These are phyloP conservation scores for Ophiostoma montium DNA, from an alignment of 2,329 filamentous ascomycete genomes.

Conservation along the genomic window DNA sequence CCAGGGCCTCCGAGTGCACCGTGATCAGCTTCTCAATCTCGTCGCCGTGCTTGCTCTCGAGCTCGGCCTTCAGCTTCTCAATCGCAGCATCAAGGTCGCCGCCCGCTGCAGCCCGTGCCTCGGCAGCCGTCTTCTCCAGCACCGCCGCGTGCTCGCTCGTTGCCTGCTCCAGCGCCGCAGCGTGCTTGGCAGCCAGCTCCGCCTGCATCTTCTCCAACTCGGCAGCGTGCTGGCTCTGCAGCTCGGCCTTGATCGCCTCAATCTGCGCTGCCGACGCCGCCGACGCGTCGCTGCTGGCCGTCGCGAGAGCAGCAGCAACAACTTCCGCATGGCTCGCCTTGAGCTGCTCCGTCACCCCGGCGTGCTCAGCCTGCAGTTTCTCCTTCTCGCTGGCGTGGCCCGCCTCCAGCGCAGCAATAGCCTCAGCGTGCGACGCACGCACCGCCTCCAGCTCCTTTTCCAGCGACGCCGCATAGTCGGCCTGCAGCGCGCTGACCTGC, in stretches of 20 bases:
- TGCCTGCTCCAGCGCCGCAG: conserved; percentile 16
- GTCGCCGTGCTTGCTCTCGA: conserved; percentile 20
- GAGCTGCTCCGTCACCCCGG: conserved; percentile 24
- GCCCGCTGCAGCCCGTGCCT: conserved; percentile 22
- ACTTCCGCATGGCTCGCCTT: conserved; percentile 21
- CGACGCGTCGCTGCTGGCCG: conserved; percentile 15
- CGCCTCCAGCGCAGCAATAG: conserved; percentile 29
- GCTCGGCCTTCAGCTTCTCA: conserved; percentile 27
- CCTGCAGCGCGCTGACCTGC: conserved; percentile 38
- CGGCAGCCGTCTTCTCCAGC: conserved; percentile 21
- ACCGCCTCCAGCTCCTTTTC: conserved; percentile 23
- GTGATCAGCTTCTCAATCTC: conserved; percentile 33
- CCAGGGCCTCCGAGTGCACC: conserved; percentile 29
- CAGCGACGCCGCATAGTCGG: conserved; percentile 26
- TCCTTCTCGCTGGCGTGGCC: conserved; percentile 28
- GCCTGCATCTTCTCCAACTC: conserved; percentile 31
- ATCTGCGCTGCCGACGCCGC: conserved; percentile 19
- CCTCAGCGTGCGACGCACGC: conserved; percentile 29
- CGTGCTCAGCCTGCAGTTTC: conserved; percentile 20
- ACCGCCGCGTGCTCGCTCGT: conserved; percentile 18
- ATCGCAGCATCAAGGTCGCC: conserved; percentile 15
- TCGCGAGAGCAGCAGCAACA: conserved; percentile 15
- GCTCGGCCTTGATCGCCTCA: conserved; percentile 27
- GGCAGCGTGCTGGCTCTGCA: conserved; percentile 25
- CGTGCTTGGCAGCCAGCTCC: conserved; percentile 17